A percentile compares a stretch with the other conserved stretches of the same genome.
phyloP scores from a whole-genome alignment of 2,329 filamentous ascomycete genomes.

The Neofusicoccum laricinum region DNA sequence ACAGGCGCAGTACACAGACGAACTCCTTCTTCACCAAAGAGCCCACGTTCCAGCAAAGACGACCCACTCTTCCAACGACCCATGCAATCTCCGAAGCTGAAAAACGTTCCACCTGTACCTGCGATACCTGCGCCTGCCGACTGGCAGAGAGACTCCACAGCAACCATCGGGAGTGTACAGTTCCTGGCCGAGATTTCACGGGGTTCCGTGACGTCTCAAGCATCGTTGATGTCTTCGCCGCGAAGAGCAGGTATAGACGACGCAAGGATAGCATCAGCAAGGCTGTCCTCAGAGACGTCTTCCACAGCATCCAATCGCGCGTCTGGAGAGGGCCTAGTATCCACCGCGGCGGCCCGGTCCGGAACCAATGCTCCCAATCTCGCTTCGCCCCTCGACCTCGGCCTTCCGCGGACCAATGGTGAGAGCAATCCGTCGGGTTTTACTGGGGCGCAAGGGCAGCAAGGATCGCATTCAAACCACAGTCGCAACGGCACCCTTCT shows the following conservation, averaged over 20 bases:
- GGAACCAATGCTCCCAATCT: neutral
- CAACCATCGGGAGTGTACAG: neutral
- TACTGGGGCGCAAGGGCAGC: neutral
- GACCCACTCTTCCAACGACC: neutral
- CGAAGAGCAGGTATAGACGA: neutral
- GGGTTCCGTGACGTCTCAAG: neutral
- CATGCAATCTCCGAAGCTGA: neutral
- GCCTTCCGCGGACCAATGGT: neutral
- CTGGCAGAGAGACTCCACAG: slow-evolving; percentile 1
- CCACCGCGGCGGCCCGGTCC: slow-evolving; percentile 1
- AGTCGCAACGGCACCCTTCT: neutral
- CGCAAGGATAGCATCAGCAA: neutral
- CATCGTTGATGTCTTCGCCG: neutral
- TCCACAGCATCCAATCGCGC: neutral
- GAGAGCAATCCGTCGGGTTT: neutral
- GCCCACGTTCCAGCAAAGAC: slow-evolving; percentile 2
- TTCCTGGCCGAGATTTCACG: neutral
- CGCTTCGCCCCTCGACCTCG: neutral
- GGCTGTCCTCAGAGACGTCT: neutral
- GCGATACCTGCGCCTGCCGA: neutral
- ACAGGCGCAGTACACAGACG: neutral
- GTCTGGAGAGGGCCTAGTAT: neutral
- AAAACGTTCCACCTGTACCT: neutral
- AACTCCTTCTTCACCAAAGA: neutral
- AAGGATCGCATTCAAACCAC: neutral